Conservation (phyloP, 2,329 filamentous ascomycete genomes). For the Grosmannia huntii region DNA sequence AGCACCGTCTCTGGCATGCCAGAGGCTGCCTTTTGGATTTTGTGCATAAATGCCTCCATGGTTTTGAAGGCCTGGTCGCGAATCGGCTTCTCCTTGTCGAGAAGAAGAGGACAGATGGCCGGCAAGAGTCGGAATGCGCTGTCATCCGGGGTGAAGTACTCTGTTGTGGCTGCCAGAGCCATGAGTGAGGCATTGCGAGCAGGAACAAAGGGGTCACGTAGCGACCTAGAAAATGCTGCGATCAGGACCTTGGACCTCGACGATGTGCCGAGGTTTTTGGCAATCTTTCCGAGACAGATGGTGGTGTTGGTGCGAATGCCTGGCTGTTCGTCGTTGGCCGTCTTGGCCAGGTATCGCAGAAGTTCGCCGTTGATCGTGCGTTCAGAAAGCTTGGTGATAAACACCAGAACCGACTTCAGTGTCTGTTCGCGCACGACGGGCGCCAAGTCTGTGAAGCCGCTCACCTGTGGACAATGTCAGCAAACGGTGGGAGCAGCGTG, state of each 20-base stretch:
- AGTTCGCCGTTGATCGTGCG: constrained; percentile 89
- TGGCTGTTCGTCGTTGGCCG: constrained; percentile 92
- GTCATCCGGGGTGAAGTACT: constrained; percentile 82
- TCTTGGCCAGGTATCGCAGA: constrained; percentile 81
- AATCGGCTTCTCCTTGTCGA: constrained; percentile 93
- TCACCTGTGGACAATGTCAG: constrained; percentile 43
- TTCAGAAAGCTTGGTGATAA: constrained; percentile 83
- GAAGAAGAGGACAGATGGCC: constrained; percentile 66
- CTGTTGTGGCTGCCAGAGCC: constrained; percentile 72
- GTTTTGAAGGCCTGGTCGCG: constrained; percentile 87
- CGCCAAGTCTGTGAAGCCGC: constrained; percentile 84
- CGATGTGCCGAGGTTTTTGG: constrained; percentile 67
- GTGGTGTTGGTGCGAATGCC: constrained; percentile 97
- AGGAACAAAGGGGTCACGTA: constrained; percentile 90
- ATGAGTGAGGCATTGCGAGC: constrained; percentile 81
- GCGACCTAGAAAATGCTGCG: constrained; percentile 78
- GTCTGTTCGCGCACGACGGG: constrained; percentile 92
- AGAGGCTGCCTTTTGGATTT: constrained; percentile 65
- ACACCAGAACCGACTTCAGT: constrained; percentile 78
- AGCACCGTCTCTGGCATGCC: constrained; percentile 70
- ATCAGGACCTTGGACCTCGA: constrained; percentile 82
- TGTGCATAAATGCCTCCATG: constrained; percentile 71
- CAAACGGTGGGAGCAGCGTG: background rate
- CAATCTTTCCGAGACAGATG: constrained; percentile 93
- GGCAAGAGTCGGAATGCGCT: constrained; percentile 75